Evolutionary conservation across 441 rosid species (phyloP).

Genomic region (Syzygium malaccense): DNA sequence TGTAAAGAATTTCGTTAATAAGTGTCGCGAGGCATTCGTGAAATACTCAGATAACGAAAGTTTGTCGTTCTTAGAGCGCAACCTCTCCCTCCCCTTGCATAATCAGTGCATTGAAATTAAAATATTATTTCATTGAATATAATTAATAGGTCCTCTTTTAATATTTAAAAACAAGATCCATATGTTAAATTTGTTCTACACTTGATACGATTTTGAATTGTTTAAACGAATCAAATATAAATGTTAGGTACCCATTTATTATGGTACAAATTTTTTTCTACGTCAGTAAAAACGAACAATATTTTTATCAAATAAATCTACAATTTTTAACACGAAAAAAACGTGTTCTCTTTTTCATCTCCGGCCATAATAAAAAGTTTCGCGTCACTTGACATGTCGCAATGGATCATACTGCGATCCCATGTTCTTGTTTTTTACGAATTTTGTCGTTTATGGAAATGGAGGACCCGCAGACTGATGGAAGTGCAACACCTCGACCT

Average conservation of each 20-base stretch:
- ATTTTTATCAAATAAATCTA: background rate
- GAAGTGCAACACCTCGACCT: background rate
- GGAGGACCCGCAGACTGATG: background rate
- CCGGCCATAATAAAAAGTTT: background rate
- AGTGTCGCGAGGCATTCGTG: accelerated
- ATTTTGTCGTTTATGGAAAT: background rate
- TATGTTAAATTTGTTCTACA: background rate
- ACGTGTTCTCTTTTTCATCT: background rate
- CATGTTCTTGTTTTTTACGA: background rate
- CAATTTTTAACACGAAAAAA: background rate
- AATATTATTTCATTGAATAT: background rate
- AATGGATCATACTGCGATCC: background rate
- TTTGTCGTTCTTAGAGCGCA: accelerated
- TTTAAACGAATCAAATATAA: background rate
- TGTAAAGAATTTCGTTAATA: background rate
- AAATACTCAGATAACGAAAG: background rate
- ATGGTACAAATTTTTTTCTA: accelerated
- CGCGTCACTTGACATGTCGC: background rate
- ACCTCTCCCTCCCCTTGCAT: too few species aligned
- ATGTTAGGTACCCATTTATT: background rate
- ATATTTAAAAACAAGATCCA: too few species aligned
- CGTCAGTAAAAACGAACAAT: background rate
- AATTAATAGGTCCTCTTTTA: accelerated
- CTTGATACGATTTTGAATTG: background rate
- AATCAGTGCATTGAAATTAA: background rate